Base-by-base conservation (phyloP, 2,329 filamentous ascomycete species). In the Neofusicoccum sp. region DNA sequence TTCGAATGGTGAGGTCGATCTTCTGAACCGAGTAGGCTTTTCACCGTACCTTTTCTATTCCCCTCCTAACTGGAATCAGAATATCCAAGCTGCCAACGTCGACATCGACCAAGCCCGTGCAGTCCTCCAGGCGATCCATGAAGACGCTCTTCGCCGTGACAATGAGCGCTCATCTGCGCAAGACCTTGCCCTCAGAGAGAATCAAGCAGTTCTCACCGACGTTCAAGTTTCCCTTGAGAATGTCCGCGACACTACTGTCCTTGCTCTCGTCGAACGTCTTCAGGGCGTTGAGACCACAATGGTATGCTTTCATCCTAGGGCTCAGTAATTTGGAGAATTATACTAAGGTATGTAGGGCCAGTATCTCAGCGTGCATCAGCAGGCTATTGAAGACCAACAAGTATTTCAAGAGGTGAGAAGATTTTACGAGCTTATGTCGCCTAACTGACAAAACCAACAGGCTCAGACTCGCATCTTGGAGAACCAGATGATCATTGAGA, bases 81-180 rank as follows among this genome's bases (percentile, higher is more conserved):
- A 51, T 44, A 41, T 60, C n/a, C 47, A 61, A 1, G 63, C 68
- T 0, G 63, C 62, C 12, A 57, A 69, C 2, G 64, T 68, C 6
- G 64, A 69, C 3, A 66, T 67, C 20, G 38, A 47, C 16, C 20
- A 54, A 26, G 34, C 54, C 20, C 58, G 44, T n/a, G 26, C 47
- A 8, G 48, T 31, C 3, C 24, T 62, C 3, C 24, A 53, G 6
- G 54, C 49, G 2, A 33, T 63, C 9, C 45, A 62, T 14, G 38
- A 58, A 26, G 16, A 58, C 3, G 34, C 63, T 12, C 33, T 49
- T 16, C 5, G 24, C 24, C 54, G 60, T 12, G 43, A 51, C 14
- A n/a, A 30, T n/a, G 36, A 49, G 6, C 58, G 36, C 6, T 12
- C 45, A 31, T n/a, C 36, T 8, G n/a, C 45, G 12, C 58, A 49